Percentiles rank a stretch among this genome's conserved stretches.
Evolutionary conservation across 208 protist genomes (phyloP).

Genomic region (Entamoeba moshkovskii): DNA sequence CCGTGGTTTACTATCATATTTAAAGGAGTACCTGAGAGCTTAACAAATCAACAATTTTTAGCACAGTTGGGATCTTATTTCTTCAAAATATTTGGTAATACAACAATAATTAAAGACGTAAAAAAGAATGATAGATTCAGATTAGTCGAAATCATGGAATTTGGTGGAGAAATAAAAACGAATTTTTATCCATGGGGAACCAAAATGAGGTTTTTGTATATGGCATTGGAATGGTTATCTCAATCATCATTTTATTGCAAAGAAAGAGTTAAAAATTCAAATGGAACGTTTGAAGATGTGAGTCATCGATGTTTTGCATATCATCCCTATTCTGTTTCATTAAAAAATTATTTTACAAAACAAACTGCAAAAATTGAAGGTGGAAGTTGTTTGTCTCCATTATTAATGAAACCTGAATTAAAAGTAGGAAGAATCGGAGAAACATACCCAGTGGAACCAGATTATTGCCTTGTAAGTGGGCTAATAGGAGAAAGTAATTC

Average conservation of each 20-base stretch:
- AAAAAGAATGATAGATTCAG: background rate
- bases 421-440: background rate
- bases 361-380: background rate
- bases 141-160: background rate
- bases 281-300: background rate
- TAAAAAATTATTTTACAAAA: background rate
- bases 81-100: background rate
- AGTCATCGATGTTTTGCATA: background rate
- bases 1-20: background rate
- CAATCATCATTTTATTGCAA: background rate
- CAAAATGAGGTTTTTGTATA: background rate
- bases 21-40: background rate
- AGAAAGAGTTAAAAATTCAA: background rate
- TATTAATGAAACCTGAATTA: background rate
- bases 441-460: background rate
- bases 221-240: background rate
- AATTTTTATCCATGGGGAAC: background rate
- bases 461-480: background rate
- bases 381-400: background rate
- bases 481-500: background rate
- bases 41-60: background rate
- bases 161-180: background rate
- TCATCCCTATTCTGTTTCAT: background rate
- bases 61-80: background rate
- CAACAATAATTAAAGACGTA: background rate